Evolutionary conservation across 2,329 filamentous ascomycete species (phyloP).

Genomic region (Meredithiella fracta): DNA sequence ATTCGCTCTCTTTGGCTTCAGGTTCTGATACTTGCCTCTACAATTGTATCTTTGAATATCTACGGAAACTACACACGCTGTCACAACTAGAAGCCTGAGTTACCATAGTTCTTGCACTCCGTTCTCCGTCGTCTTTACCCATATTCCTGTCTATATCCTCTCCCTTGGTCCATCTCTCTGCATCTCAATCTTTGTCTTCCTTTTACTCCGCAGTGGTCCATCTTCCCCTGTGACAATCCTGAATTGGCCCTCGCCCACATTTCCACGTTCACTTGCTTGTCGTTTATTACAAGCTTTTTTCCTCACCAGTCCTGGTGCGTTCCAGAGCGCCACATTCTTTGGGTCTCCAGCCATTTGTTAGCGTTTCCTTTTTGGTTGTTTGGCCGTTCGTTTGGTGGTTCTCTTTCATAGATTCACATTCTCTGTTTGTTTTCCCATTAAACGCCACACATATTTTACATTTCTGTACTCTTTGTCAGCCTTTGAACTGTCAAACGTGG

Average conservation of each 20-base stretch:
- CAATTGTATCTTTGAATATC: not conserved
- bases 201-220: not conserved
- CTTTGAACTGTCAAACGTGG: not conserved
- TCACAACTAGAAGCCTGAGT: not conserved
- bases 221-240: not conserved
- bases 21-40: not conserved
- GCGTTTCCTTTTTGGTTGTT: not conserved
- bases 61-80: not conserved
- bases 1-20: too few relatives aligned
- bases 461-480: not conserved
- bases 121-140: not conserved
- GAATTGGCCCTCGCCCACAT: not conserved
- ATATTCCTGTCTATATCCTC: not conserved
- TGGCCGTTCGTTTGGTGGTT: not conserved
- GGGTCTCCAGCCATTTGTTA: not conserved
- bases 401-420: not conserved
- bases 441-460: not conserved
- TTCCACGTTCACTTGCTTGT: not conserved
- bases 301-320: not conserved
- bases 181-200: not conserved
- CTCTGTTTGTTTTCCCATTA: not conserved
- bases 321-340: not conserved
- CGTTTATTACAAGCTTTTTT: not conserved
- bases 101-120: not conserved
- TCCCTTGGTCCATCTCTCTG: not conserved